phyloP scores from a whole-genome alignment of 1,284 basidiomycete species.

The Irpex lacteus region DNA sequence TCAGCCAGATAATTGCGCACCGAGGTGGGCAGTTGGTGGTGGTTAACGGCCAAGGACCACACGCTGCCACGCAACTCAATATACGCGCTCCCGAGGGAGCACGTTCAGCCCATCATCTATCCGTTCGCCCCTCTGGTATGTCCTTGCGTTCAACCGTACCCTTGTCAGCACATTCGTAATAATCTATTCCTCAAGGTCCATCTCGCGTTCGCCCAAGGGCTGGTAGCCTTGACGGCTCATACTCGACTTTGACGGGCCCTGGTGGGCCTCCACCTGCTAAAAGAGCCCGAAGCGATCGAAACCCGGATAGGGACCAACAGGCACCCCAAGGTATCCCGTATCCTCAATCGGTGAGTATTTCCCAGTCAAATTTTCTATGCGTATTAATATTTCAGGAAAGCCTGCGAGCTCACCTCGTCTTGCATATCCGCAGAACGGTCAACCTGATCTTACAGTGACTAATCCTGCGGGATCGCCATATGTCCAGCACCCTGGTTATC shows the following conservation, averaged over 20 bases:
- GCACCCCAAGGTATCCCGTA: conserved; percentile 15
- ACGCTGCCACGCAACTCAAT: conserved; percentile 4
- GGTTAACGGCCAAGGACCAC: conserved; percentile 14
- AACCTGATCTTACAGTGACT: conserved; percentile 21
- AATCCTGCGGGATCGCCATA: conserved; percentile 11
- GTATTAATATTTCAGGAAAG: conserved; percentile 11
- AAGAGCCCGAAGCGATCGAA: conserved; percentile 38
- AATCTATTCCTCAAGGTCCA: background rate
- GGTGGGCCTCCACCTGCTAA: conserved; percentile 45
- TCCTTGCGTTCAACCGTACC: background rate
- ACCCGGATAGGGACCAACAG: conserved; percentile 22
- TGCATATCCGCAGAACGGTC: conserved; percentile 21
- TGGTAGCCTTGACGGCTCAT: conserved; percentile 36
- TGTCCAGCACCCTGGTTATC: conserved; percentile 17
- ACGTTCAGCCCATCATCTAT: conserved; percentile 2
- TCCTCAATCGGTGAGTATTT: conserved; percentile 25
- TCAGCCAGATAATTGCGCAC: conserved; percentile 43
- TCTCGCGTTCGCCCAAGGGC: conserved; percentile 39
- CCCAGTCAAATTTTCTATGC: background rate
- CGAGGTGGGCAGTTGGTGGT: conserved; percentile 41
- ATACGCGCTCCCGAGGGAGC: background rate
- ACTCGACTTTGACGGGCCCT: conserved; percentile 27
- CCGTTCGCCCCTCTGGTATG: conserved; percentile 6
- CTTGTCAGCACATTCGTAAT: conserved; percentile 3
- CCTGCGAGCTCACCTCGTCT: conserved; percentile 23